These are phyloP conservation scores for Spathaspora arborariae DNA, from an alignment of 805 yeast genomes.

Conservation along the genomic window DNA sequence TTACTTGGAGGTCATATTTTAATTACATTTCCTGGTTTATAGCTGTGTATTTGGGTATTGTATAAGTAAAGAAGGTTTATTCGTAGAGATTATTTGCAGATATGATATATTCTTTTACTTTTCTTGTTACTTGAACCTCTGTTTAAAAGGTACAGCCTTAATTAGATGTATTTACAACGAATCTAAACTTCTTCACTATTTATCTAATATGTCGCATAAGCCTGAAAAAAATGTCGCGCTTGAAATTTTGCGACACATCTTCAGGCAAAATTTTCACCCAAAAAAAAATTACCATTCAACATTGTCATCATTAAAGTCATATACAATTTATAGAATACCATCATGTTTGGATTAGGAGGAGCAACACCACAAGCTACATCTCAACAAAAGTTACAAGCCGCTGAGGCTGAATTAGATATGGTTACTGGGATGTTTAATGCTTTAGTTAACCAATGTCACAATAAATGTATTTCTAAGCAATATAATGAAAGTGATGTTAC, in stretches of 20 bases:
- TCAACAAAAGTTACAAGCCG: constrained; percentile 79
- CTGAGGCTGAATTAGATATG: constrained; percentile 95
- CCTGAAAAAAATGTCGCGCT: neutral
- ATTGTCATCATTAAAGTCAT: neutral
- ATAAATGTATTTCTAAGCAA: constrained; percentile 68
- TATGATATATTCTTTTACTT: no score
- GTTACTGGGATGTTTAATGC: constrained; percentile 97
- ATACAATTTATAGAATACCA: neutral
- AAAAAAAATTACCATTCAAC: neutral
- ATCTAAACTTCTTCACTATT: no score
- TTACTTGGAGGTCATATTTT: constrained; percentile 35
- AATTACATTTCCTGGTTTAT: constrained; percentile 35
- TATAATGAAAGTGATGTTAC: constrained; percentile 72
- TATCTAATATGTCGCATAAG: no score
- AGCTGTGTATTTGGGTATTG: constrained; percentile 3
- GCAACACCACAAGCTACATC: constrained; percentile 69
- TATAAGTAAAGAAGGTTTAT: no score
- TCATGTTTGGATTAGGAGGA: constrained; percentile 76
- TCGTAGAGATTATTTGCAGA: no score
- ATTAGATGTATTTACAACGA: no score
- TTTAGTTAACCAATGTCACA: constrained; percentile 83
- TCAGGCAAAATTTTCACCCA: neutral
- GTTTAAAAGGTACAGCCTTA: no score
- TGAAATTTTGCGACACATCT: neutral
- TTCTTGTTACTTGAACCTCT: no score